These are phyloP conservation scores for Rhizophlyctis rosea DNA, from an alignment of 192 early-diverging fungal genomes.

Conservation along the genomic window DNA sequence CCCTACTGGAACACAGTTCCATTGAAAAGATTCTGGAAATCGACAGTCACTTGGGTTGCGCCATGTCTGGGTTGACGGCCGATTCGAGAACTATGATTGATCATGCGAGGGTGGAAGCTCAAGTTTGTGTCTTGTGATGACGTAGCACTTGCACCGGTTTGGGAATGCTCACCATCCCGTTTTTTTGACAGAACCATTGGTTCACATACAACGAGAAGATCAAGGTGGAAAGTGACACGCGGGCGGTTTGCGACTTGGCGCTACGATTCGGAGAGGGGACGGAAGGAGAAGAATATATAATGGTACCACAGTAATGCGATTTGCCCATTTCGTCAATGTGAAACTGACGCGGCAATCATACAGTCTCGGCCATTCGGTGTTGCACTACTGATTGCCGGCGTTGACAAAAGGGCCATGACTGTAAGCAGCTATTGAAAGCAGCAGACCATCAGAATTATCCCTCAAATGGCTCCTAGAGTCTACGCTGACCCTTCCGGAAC, in stretches of 20 bases:
- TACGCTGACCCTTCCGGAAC: slow-evolving; percentile 99
- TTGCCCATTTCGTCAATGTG: neutral
- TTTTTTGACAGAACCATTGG: slow-evolving; percentile 82
- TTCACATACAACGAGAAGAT: slow-evolving; percentile 96
- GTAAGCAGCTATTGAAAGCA: slow-evolving; percentile 52
- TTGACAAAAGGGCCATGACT: slow-evolving; percentile 97
- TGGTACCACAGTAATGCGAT: slow-evolving; percentile 57
- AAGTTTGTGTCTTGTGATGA: too few relatives aligned
- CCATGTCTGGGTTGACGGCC: slow-evolving; percentile 94
- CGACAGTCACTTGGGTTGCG: slow-evolving; percentile 91
- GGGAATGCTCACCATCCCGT: too few relatives aligned
- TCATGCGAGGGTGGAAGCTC: slow-evolving; percentile 92
- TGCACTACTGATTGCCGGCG: slow-evolving; percentile 94
- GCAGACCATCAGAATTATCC: neutral
- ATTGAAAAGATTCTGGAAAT: slow-evolving; percentile 99
- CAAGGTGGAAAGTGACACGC: slow-evolving; percentile 94
- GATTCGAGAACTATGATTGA: slow-evolving; percentile 99
- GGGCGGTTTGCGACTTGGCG: slow-evolving; percentile 96
- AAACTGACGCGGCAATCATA: slow-evolving; percentile 1
- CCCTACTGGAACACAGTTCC: slow-evolving; percentile 86
- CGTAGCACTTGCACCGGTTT: too few relatives aligned
- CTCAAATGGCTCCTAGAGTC: slow-evolving; percentile 50
- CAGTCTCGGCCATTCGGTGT: slow-evolving; percentile 98
- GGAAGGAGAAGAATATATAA: slow-evolving; percentile 91
- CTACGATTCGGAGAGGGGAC: slow-evolving; percentile 97